Base-by-base conservation (phyloP, 1,284 basidiomycete genomes). In the Ceraceosorus bombacis region DNA sequence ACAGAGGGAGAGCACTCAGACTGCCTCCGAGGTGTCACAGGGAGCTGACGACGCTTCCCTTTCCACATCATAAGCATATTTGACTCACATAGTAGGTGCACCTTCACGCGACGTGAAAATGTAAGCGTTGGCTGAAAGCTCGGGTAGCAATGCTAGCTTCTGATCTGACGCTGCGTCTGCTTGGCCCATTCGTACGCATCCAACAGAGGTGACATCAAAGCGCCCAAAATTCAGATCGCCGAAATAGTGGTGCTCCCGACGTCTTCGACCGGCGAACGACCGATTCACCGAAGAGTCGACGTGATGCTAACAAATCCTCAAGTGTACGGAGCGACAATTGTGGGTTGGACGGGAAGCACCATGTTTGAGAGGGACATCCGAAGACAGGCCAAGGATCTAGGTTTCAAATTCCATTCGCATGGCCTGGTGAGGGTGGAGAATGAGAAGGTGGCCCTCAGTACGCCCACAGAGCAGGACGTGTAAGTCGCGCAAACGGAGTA, bases 331-430 rank as follows among this genome's bases (percentile, higher is more conserved):
- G 70, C 70, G 1, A 62, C 63, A 0, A 62, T 70, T 13, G 53
- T 72, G 5, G 70, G 68, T 9, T 72, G 67, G 65, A 65, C 70
- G 4, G 70, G 70, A 1, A 62, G 61, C 38, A 39, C 60, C 54
- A 62, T 62, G 6, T 72, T 72, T 41, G 70, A 72, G 59, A 49
- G 63, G 10, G 70, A 72, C 41, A 58, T 72, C 2, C 48, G 70
- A 5, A 12, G 68, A 8, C 65, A 62, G 64, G 63, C 66, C 3
- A 57, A 59, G 27, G 58, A 49, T 40, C 61, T 66, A 49, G 64
- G 66, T 3, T 68, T 54, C 61, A 65, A 63, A 54, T 70, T 70
- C 17, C 64, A 59, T 5, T 70, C 66, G 49, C 59, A 65, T 9
- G 66, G 68, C 0, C 9, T 46, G 10, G 43, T 70, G 37, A 64